phyloP scores from a whole-genome alignment of 371 early-diverging fungal species.

The Apophysomyces ossiformis region DNA sequence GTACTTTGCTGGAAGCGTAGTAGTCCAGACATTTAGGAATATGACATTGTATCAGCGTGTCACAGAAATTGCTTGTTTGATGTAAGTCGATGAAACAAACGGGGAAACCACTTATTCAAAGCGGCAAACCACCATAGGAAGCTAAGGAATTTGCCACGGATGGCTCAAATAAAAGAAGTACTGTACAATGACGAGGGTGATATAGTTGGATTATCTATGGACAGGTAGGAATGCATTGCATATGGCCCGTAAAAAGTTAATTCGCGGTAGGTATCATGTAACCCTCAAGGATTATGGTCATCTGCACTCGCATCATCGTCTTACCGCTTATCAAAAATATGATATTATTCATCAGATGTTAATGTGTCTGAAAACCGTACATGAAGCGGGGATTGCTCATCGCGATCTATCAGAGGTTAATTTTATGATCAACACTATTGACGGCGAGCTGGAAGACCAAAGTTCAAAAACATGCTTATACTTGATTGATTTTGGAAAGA shows the following conservation, averaged over 20 bases:
- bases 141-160: constrained; percentile 46
- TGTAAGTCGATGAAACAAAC: constrained; percentile 32
- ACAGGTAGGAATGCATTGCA: constrained; percentile 28
- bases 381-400: constrained; percentile 66
- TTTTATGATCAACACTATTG: constrained; percentile 64
- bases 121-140: constrained; percentile 32
- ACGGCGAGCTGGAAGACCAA: constrained; percentile 56
- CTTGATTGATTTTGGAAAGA: constrained; percentile 72
- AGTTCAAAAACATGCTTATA: constrained; percentile 55
- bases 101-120: no score
- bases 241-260: neutral
- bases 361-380: constrained; percentile 62
- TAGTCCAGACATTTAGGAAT: constrained; percentile 53
- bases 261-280: constrained; percentile 41
- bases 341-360: constrained; percentile 64
- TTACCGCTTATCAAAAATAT: constrained; percentile 65
- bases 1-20: constrained; percentile 48
- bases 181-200: constrained; percentile 52
- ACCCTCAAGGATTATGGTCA: constrained; percentile 67
- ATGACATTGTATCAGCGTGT: constrained; percentile 60
- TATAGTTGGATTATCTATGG: constrained; percentile 52
- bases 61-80: constrained; percentile 56
- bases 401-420: constrained; percentile 73
- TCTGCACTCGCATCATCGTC: constrained; percentile 57
- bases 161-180: constrained; percentile 53